Base-by-base conservation (phyloP, 768 basidiomycete species). In the Leccinum incarnatum region DNA sequence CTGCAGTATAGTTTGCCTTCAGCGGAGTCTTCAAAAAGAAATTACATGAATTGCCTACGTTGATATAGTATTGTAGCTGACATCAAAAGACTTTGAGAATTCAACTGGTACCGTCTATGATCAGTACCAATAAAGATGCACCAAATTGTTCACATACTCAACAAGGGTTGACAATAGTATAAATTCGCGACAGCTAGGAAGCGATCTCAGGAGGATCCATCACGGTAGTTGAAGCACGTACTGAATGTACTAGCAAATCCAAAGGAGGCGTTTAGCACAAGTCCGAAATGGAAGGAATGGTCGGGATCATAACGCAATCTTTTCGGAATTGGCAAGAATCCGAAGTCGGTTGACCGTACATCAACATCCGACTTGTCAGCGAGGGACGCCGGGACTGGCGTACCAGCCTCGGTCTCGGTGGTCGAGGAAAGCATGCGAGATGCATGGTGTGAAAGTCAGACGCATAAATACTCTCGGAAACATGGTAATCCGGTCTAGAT, bases 131-230 rank as follows among this genome's bases (percentile, higher is more conserved):
- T 10, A 11, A 49, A 40, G 23, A 14, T 11, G 4, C 11, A 12
- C 9, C 10, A 27, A 8, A 19, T 2, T 0, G 15, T 62, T 34
- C 60, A 75, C 80, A 62, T 69, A 84, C 91, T 89, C 14, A 93
- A 74, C 64, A 94, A 69, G 0, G 91, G 91, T 74, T 91, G 89
- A 60, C 86, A 89, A 63, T 93, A 94, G 67, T 93, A 93, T 50
- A 93, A 69, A 66, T 93, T 93, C n/a, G 84, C 81, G 14, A 85
- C 85, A 46, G 75, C 87, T 88, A 17, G 7, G 3, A 32, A 42
- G n/a, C 42, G 29, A 32, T 12, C 14, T 68, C n/a, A 61, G 21
- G 32, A 30, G 7, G 27, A 30, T 42, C n/a, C 6, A 3, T 21
- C 34, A 6, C 6, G 5, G 7, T 4, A n/a, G 4, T 8, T 23